Evolutionary conservation across 495 filamentous ascomycete genomes (phyloP), one percentile per base, ranked within the genome.

Genomic region (Talaromyces stipitatus): DNA sequence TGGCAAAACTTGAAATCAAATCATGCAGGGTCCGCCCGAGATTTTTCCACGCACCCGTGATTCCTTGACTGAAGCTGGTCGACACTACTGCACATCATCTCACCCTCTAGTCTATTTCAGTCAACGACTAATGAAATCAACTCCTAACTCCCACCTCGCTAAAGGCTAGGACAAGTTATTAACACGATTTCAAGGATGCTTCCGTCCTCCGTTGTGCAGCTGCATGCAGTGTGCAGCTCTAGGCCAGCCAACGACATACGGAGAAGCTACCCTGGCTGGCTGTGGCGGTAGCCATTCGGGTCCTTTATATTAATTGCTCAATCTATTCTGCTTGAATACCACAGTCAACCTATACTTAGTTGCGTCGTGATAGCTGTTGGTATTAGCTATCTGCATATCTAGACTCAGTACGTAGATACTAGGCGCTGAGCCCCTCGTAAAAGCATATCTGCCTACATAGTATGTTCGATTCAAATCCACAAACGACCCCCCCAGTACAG

Each of bases 11-110:
- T 30, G 9, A 9, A 23, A 18, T n/a, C 24, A 9, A n/a, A 10
- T 51, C 48, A 51, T 51, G 48, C 48, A 51, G 48, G 48, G 48
- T 51, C 48, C 47, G 24, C n/a, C 26, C 48, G 24, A 28, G 48
- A 18, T 33, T 32, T 55, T 55, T 55, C 56, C 36, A 54, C 30
- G 28, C 32, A 48, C 23, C 22, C 6, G n/a, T n/a, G 18, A 22
- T 10, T 14, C 22, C 52, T 23, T 55, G 45, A 18, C 14, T n/a
- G n/a, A 41, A 16, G 36, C 36, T 41, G n/a, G n/a, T n/a, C 24
- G 12, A 9, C 9, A 27, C 36, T 32, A 10, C 33, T 55, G 57
- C 27, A 58, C 22, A 50, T 45, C 41, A 56, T 61, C 33, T 12
- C 16, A 41, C n/a, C 36, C n/a, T 41, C 50, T 32, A 20, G 8